Conservation (phyloP, 1,139 yeast species). For the Suhomyces bokatorum region DNA sequence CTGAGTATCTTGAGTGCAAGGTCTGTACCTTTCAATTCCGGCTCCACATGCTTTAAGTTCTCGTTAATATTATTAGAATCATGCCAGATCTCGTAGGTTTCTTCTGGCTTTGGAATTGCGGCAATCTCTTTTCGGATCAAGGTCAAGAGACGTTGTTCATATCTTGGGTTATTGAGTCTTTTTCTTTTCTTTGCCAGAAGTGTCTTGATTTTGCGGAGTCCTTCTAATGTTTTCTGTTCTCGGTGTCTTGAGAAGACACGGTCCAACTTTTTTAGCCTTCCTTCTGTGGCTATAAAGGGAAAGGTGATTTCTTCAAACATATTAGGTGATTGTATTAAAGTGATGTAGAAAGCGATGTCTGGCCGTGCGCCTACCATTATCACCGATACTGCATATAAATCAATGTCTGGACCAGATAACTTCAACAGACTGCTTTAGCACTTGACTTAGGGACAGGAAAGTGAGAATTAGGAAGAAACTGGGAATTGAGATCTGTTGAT, state of each 20-base stretch:
- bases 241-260: conserved; percentile 22
- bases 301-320: conserved; percentile 17
- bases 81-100: conserved; percentile 44
- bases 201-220: conserved; percentile 12
- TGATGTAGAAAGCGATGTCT: too few species aligned
- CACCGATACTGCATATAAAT: too few species aligned
- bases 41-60: conserved; percentile 9
- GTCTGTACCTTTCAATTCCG: conserved; percentile 1
- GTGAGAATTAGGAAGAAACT: too few species aligned
- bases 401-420: too few species aligned
- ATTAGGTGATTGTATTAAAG: too few species aligned
- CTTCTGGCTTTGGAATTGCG: conserved; percentile 31
- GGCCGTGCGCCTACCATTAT: not conserved
- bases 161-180: conserved; percentile 4
- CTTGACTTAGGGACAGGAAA: too few species aligned
- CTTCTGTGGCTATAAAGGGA: conserved; percentile 5
- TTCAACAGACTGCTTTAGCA: too few species aligned
- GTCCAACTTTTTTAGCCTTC: conserved; percentile 9
- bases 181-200: conserved; percentile 2
- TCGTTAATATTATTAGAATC: conserved; percentile 17
- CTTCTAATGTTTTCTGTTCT: conserved; percentile 20
- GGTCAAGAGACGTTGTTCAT: conserved; percentile 12
- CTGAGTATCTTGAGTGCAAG: conserved; percentile 6
- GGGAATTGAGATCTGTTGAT: too few species aligned
- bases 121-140: conserved; percentile 15